Base-by-base conservation (phyloP, 2,329 filamentous ascomycete species). In the Phyllachora maydis region DNA sequence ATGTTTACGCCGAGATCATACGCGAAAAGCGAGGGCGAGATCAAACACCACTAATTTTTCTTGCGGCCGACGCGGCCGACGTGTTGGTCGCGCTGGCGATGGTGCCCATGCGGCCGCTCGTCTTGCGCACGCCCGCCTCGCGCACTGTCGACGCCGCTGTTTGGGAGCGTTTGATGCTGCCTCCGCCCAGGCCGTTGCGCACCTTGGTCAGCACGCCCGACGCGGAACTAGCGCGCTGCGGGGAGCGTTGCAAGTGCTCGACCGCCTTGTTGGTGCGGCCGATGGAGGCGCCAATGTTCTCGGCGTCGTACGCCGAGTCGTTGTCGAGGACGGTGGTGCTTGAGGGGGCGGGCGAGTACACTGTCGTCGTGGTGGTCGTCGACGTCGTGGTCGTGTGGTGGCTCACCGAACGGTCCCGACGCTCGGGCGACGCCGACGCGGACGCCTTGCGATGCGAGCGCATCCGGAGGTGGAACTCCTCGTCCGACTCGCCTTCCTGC, bases 401-500 rank as follows among this genome's bases (percentile, higher is more conserved):
- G 45, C 75, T 82, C 27, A 76, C 63, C 1, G 79, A 76, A 22
- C 78, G 61, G 26, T 34, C 32, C 4, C 35, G 27, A 26, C 32
- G 22, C 29, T 49, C 61, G 28, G 52, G 63, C 16, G 60, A 76
- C 26, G 62, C 73, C 34, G 60, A 74, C 26, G 61, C 74, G n/a
- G n/a, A n/a, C n/a, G n/a, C n/a, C n/a, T n/a, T n/a, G 36, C 61
- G 72, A 38, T 57, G 66, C 28, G 66, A 65, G 32, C 64, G 64
- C 58, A 79, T 68, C 23, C 81, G 73, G 21, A 91, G 50, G 39
- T 82, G 74, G 37, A 67, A 65, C 42, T 92, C 81, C 39, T 91
- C 79, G 30, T 92, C 82, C 11, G 73, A 76, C 41, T 88, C 77
- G 22, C 54, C 54, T 20, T 59, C 62, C 11, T 61, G 59, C 9